Evolutionary conservation across 441 rosid genomes (phyloP).

Genomic region (Corymbia calophylla): DNA sequence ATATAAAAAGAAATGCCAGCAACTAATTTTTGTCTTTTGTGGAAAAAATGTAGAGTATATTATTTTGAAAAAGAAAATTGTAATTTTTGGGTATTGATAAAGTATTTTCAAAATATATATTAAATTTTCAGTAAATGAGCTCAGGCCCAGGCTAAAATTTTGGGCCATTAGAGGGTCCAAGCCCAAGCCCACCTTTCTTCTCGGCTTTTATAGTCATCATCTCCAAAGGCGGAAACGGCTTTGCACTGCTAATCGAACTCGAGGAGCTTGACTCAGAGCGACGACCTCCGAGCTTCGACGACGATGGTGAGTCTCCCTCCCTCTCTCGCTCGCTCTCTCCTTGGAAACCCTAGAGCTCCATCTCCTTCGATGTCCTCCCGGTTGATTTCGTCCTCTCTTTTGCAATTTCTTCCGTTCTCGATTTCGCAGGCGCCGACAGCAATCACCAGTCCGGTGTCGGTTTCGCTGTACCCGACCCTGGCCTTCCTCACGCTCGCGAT

Average conservation of each 20-base stretch:
- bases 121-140: neutral
- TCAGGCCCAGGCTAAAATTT: neutral
- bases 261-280: neutral
- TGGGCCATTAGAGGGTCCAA: neutral
- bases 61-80: neutral
- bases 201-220: neutral
- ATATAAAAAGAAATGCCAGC: neutral
- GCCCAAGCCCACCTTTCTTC: neutral
- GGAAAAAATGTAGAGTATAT: neutral
- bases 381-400: neutral
- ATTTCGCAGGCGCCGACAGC: neutral
- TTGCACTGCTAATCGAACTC: neutral
- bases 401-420: fast-evolving
- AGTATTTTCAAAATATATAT: neutral
- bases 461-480: neutral
- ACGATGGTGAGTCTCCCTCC: neutral
- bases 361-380: neutral
- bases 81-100: neutral
- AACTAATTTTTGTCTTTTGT: neutral
- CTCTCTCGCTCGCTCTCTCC: fast-evolving
- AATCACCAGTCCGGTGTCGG: neutral
- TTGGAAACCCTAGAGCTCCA: neutral
- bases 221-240: neutral
- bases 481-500: neutral
- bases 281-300: neutral